These are phyloP conservation scores for Nyctanthes arbortristis DNA, from an alignment of 257 asterid genomes.

Conservation along the genomic window DNA sequence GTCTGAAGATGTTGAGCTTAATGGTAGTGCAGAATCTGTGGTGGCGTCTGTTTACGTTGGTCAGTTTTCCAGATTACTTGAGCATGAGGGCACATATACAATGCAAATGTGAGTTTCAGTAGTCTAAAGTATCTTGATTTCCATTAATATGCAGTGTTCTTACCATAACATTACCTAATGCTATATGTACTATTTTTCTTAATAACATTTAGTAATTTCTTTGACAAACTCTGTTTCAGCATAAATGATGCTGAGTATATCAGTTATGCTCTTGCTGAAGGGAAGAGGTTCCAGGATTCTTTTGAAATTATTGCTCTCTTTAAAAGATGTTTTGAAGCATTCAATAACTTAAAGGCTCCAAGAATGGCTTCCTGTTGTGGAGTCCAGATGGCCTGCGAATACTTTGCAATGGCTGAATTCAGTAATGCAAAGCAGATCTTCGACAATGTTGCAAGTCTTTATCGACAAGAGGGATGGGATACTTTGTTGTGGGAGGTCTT, in stretches of 20 bases:
- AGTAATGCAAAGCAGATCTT: conserved; percentile 70
- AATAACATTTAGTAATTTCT: background rate
- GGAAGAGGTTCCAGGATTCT: conserved; percentile 78
- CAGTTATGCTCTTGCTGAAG: conserved; percentile 73
- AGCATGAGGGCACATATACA: conserved; percentile 55
- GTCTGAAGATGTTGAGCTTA: conserved; percentile 62
- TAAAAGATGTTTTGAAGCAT: conserved; percentile 78
- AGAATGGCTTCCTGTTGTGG: conserved; percentile 89
- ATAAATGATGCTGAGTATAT: conserved; percentile 75
- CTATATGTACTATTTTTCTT: background rate
- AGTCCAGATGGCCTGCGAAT: conserved; percentile 84
- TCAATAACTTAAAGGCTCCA: conserved; percentile 59
- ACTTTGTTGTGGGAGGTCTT: conserved; percentile 84
- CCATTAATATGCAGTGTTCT: conserved; percentile 11
- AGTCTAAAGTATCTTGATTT: conserved; percentile 28
- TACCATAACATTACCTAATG: conserved; percentile 22
- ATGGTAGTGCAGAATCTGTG: conserved; percentile 76
- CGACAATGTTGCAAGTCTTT: conserved; percentile 74
- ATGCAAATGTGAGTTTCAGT: conserved; percentile 75
- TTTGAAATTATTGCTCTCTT: conserved; percentile 87
- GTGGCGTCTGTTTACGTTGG: conserved; percentile 76
- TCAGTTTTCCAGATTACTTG: conserved; percentile 88
- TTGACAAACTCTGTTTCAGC: conserved; percentile 47
- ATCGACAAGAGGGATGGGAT: conserved; percentile 94
- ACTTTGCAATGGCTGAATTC: conserved; percentile 56